A percentile compares a stretch with the other conserved stretches of the same genome.
phyloP scores from a whole-genome alignment of 23 red algal genomes.

The Chondrus crispus region DNA sequence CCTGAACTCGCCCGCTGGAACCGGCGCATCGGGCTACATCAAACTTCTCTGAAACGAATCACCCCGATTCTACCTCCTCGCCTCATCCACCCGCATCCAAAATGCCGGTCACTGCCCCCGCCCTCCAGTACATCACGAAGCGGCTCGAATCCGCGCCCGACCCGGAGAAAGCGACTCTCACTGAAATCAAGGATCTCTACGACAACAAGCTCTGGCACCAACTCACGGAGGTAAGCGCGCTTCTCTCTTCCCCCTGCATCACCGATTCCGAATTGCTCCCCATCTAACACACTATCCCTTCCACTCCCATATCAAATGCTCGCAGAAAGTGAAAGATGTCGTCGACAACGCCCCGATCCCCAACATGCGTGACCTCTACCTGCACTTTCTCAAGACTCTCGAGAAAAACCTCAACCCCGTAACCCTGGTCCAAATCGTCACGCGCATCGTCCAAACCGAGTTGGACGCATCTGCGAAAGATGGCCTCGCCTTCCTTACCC shows the following conservation, averaged over 20 bases:
- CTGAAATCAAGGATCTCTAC: conserved; percentile 10
- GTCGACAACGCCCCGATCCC: conserved; percentile 13
- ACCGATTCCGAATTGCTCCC: background rate
- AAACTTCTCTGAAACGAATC: too few relatives aligned
- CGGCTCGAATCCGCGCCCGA: conserved; percentile 4
- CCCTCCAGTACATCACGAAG: background rate
- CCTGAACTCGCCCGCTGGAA: too few relatives aligned
- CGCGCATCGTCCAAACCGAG: conserved; percentile 37
- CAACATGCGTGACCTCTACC: conserved; percentile 62
- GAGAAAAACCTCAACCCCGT: conserved; percentile 86
- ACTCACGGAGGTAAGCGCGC: conserved; percentile 38
- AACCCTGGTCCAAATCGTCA: conserved; percentile 77
- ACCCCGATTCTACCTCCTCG: background rate
- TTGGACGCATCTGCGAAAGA: conserved; percentile 22
- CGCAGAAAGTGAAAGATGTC: conserved; percentile 42
- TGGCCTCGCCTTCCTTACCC: conserved; percentile 73
- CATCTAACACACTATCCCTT: background rate
- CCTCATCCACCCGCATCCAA: background rate
- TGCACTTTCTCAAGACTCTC: conserved; percentile 76
- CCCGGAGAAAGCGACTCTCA: background rate
- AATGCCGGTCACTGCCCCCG: background rate
- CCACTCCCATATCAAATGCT: background rate
- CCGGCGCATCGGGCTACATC: too few relatives aligned
- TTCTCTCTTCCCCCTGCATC: background rate
- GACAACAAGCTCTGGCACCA: conserved; percentile 59